phyloP scores from a whole-genome alignment of 2,329 filamentous ascomycete species.

The Dactylonectria estremocensis region DNA sequence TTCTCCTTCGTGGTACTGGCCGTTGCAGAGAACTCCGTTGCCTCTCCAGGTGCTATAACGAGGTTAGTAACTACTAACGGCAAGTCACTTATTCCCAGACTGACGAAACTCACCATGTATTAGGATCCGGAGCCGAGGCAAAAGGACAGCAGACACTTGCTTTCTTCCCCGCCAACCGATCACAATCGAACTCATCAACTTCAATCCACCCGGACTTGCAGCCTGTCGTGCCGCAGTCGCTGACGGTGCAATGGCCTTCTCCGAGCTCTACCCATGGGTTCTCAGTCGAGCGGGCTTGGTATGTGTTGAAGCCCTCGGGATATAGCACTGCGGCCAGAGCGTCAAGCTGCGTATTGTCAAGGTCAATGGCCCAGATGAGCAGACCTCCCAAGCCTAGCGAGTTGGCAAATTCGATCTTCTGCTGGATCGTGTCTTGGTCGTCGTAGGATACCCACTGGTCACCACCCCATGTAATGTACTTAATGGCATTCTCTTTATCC shows the following conservation, averaged over 20 bases:
- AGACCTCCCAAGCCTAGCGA: slow-evolving; percentile 49
- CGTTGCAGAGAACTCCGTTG: slow-evolving; percentile 47
- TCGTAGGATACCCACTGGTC: slow-evolving; percentile 59
- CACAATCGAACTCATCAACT: neutral
- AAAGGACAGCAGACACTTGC: slow-evolving; percentile 53
- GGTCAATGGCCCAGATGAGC: slow-evolving; percentile 54
- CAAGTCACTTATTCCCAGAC: neutral
- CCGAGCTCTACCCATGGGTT: neutral
- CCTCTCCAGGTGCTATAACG: slow-evolving; percentile 47
- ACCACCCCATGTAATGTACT: slow-evolving; percentile 52
- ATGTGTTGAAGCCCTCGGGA: slow-evolving; percentile 20
- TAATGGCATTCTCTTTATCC: slow-evolving; percentile 50
- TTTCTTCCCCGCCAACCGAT: slow-evolving; percentile 26
- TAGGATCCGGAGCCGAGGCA: slow-evolving; percentile 47
- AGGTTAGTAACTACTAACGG: no score
- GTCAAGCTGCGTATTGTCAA: slow-evolving; percentile 35
- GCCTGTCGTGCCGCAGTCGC: slow-evolving; percentile 17
- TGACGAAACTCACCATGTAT: slow-evolving; percentile 41
- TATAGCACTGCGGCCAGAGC: slow-evolving; percentile 37
- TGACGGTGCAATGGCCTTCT: slow-evolving; percentile 4
- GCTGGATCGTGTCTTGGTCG: slow-evolving; percentile 28
- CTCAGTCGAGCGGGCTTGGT: slow-evolving; percentile 25
- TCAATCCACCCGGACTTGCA: slow-evolving; percentile 13
- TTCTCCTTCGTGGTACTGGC: slow-evolving; percentile 53
- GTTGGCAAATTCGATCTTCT: slow-evolving; percentile 49